phyloP scores from a whole-genome alignment of 805 yeast genomes.

The Metschnikowia arizonensis region DNA sequence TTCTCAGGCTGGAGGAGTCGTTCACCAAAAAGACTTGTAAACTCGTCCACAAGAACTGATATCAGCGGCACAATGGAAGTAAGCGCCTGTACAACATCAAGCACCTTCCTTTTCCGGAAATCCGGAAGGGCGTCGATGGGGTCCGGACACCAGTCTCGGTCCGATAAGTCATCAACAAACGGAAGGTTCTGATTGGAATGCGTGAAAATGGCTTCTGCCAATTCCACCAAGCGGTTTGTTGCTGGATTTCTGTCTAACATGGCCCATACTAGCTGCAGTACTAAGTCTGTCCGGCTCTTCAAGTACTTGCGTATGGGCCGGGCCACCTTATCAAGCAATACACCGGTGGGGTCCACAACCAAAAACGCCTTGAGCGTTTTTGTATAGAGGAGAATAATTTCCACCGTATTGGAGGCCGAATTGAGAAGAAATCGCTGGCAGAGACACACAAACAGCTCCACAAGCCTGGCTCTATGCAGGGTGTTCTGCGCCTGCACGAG shows the following conservation, averaged over 20 bases:
- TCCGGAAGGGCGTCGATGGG: slow-evolving; percentile 90
- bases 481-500: slow-evolving; percentile 20
- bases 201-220: slow-evolving; percentile 50
- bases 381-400: slow-evolving; percentile 64
- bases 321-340: slow-evolving; percentile 70
- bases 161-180: slow-evolving; percentile 39
- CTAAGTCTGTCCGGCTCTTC: slow-evolving; percentile 69
- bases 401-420: slow-evolving; percentile 76
- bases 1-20: slow-evolving; percentile 44
- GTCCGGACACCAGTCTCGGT: slow-evolving; percentile 72
- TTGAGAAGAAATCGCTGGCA: slow-evolving; percentile 55
- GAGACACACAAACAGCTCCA: slow-evolving; percentile 43
- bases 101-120: slow-evolving; percentile 55
- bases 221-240: slow-evolving; percentile 44
- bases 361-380: slow-evolving; percentile 68
- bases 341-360: slow-evolving; percentile 83
- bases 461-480: slow-evolving; percentile 49
- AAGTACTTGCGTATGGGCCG: slow-evolving; percentile 72
- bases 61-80: slow-evolving; percentile 70
- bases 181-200: slow-evolving; percentile 8
- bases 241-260: slow-evolving; percentile 46
- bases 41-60: slow-evolving; percentile 60
- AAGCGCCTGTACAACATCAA: slow-evolving; percentile 68
- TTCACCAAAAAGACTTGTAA: slow-evolving; percentile 56
- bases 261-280: slow-evolving; percentile 66